These are phyloP conservation scores for Fusarium drepaniforme DNA, from an alignment of 2,329 filamentous ascomycete genomes.

Conservation along the genomic window DNA sequence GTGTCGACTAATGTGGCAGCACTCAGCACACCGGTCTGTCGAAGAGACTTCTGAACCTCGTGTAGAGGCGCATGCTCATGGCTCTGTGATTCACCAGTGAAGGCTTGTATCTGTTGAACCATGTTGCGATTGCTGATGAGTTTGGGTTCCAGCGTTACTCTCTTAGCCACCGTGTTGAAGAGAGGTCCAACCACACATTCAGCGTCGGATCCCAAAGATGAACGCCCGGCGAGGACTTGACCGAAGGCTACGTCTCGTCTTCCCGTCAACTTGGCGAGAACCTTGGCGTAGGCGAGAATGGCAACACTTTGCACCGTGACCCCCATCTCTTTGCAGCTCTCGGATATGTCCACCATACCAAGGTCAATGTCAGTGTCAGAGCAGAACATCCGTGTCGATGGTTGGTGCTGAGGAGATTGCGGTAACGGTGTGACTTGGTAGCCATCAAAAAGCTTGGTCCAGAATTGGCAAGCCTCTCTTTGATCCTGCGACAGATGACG, in stretches of 20 bases:
- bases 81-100: not conserved
- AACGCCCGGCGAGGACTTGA: not conserved
- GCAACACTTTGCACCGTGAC: constrained; percentile 1
- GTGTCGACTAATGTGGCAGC: not conserved
- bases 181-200: not conserved
- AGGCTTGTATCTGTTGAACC: constrained; percentile 1
- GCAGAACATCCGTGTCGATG: not conserved
- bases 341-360: not conserved
- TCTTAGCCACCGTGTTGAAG: not conserved
- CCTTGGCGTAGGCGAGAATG: not conserved
- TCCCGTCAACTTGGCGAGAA: not conserved
- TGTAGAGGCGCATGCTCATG: not conserved
- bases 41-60: constrained; percentile 1
- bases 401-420: not conserved
- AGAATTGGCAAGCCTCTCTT: not conserved
- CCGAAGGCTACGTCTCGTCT: constrained; percentile 1
- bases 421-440: not conserved
- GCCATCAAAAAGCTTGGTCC: not conserved
- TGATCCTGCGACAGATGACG: not conserved
- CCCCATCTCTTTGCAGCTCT: not conserved
- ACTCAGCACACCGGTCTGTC: not conserved
- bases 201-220: not conserved
- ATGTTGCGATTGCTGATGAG: constrained; percentile 2
- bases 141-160: not conserved
- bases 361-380: not conserved